Base-by-base conservation (phyloP, 2,329 filamentous ascomycete genomes). In the Bretziella fagacearum region DNA sequence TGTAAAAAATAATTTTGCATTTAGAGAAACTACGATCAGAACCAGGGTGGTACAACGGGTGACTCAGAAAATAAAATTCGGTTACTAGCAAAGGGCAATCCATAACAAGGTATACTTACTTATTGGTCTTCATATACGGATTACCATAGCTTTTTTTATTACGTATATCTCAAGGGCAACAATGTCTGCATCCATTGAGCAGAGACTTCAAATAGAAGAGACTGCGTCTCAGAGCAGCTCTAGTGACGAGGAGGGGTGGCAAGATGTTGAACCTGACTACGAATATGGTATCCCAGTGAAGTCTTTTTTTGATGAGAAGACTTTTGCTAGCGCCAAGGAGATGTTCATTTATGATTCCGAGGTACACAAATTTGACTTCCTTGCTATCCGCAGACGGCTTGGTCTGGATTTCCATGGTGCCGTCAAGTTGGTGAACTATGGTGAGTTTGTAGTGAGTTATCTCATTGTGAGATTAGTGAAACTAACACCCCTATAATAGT, bases 401-500 rank as follows among this genome's bases (percentile, higher is more conserved):
- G 69, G 65, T 18, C 67, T 86, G 37, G 81, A 87, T 56, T 85
- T 86, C 54, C 70, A 84, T 51, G 81, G 76, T 23, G 74, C 70
- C 50, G 74, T 87, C 55, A 85, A 79, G 61, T 66, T 87, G 27
- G 75, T 86, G 58, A 87, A 87, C 59, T 85, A 76, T 55, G 61
- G 68, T 71, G 51, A 50, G 58, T 44, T 17, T 8, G 2, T 6
- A 15, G 8, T 10, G 15, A 30, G 15, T 22, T 11, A 30, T n/a
- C n/a, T n/a, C n/a, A n/a, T n/a, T 30, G 20, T 13, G 2, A 13
- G 27, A 17, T 8, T 11, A 40, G 7, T n/a, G 18, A 4, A 6
- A 40, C 2, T 20, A 2, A 8, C 18, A 30, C 17, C 15, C n/a
- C n/a, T 35, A 6, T 10, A 10, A 32, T 44, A 71, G 67, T 77